Evolutionary conservation across 2,329 filamentous ascomycete genomes (phyloP), one percentile per base, ranked within the genome.

Genomic region (Juglanconis juglandina): DNA sequence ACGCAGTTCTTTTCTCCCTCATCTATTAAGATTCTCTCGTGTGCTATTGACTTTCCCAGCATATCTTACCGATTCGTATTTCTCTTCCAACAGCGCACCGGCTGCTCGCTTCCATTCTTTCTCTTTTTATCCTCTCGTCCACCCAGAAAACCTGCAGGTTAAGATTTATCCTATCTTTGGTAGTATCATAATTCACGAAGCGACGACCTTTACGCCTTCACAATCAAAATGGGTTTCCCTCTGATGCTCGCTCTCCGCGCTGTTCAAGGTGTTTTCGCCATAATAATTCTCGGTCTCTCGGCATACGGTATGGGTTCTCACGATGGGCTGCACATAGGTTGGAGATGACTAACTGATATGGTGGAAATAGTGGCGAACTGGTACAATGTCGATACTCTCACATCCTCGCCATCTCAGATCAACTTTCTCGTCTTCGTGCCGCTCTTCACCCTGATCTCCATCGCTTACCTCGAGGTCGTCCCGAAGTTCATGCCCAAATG

Each of bases 341-440:
- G 8, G 8, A 48, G 14, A 51, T 46, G 32, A 53, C 56, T 54
- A 6, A 34, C 62, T 60, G 53, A 68, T 65, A 69, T 53, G 68
- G 57, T 17, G 49, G 35, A 24, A 39, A 61, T 58, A 87, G 85
- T 87, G 59, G 76, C 81, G 65, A 77, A 87, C 71, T 87, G 83
- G 81, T 87, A 85, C 70, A 77, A 81, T 69, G 75, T 72, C 62
- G 75, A 84, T 67, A 88, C 82, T 67, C 75, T 79, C 64, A 79
- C 78, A 3, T 66, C 77, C 17, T 79, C 84, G n/a, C 85, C 85
- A 0, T 74, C 77, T 3, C 79, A 84, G 63, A 72, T 87, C 72
- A 82, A 80, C 74, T 86, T 86, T 70, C 72, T 87, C 63, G 72
- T 87, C 66, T 82, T 84, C 67, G 76, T 75, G 33, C 79, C 83